Evolutionary conservation across 2,329 filamentous ascomycete genomes (phyloP), one percentile per base, ranked within the genome.

Genomic region (Nemania diffusa): DNA sequence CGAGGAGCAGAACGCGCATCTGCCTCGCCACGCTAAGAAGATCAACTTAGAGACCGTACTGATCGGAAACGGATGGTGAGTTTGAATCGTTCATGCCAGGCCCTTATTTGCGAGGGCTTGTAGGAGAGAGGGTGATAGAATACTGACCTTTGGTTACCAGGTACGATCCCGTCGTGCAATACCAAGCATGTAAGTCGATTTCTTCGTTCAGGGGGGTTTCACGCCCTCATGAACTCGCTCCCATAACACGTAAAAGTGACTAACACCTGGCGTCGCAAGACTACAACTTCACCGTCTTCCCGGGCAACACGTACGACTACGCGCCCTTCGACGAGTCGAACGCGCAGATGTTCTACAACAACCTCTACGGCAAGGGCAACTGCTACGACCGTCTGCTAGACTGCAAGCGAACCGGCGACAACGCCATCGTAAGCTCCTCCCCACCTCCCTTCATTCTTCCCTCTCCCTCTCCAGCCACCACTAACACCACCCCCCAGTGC

Each of bases 311-410:
- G 0, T 88, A 88, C 73, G 84, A 87, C 70, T 84, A 84, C 71
- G 75, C 78, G 1, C 84, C 85, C 1, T 87, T 79, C 78, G 87
- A 85, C 74, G 81, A 78, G 9, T 81, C 83, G 2, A 77, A 83
- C 32, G 80, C 85, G 62, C 79, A 79, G 0, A 78, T 83, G 73
- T 82, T 88, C 77, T 87, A 87, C 79, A 88, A 89, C 78, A 85
- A 84, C 70, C 74, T 90, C 34, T 90, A 88, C 73, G 88, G 87
- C 1, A 73, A 80, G 1, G 88, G 88, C 34, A 89, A 90, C 75
- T 90, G 88, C 75, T 76, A 86, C 27, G 87, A 90, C 72, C 81
- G 82, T 62, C 83, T 85, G n/a, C 78, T 82, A 13, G 79, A 85
- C 67, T 91, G 88, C 81, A 83, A 84, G 67, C 79, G 80, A 1